Base-by-base conservation (phyloP, 495 filamentous ascomycete genomes). In the Neurospora africana region DNA sequence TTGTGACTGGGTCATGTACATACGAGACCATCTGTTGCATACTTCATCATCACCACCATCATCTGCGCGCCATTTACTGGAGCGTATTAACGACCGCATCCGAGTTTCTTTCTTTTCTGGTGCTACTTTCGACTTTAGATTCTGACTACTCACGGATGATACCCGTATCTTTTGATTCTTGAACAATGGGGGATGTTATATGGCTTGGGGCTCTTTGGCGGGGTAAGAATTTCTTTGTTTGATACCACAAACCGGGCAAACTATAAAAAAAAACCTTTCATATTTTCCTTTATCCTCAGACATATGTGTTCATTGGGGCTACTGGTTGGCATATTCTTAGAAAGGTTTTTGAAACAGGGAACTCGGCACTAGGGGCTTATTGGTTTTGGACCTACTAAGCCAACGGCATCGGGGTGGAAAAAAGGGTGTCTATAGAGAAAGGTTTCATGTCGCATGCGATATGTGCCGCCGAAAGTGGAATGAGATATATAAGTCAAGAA, bases 301-400 rank as follows among this genome's bases (percentile, higher is more conserved):
- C 27, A 47, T 1, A 27, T 47, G 69, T 73, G 44, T 58, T 37
- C 44, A 72, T 68, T 67, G 77, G 72, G 74, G 53, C 70, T 78
- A 74, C 75, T 78, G 75, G 78, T 53, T 74, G 76, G 78, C 75
- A 75, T 73, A 69, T 73, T 73, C 27, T 61, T 61, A 33, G 53
- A 61, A 53, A 33, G 72, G 69, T 74, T 71, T 44, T 69, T 72
- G 69, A 72, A 74, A 36, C 5, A 61, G 39, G 41, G 53, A 65
- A n/a, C 68, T 70, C 47, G 73, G 47, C 68, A 73, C 38, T 68
- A 37, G 58, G 58, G 71, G 73, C 71, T 61, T 58, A 23, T 21
- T 13, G 44, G 44, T 11, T 47, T 21, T 11, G n/a, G 33, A 68
- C 61, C 19, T 65, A 33, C 72, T 36, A 58, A 58, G 47, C 23